Conservation (phyloP, 768 basidiomycete genomes). For the Suillus hirtellus region DNA sequence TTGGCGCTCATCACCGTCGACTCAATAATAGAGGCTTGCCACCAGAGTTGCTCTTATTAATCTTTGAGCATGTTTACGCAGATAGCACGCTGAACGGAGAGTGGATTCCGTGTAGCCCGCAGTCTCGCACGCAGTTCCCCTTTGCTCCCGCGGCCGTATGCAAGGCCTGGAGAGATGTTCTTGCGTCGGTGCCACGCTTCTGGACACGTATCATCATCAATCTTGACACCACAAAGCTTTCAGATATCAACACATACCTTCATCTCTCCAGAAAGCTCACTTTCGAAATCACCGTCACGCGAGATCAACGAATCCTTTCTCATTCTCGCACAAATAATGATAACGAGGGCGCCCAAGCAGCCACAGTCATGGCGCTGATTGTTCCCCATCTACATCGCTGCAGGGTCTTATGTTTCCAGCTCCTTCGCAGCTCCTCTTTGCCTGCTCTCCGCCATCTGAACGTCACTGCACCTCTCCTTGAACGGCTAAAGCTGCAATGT, state of each 20-base stretch:
- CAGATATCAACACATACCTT: constrained; percentile 7
- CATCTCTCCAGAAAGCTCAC: constrained; percentile 11
- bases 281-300: constrained; percentile 7
- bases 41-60: not conserved
- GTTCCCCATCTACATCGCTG: constrained; percentile 11
- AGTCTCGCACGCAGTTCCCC: constrained; percentile 10
- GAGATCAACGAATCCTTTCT: constrained; percentile 1
- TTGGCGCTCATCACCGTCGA: not conserved
- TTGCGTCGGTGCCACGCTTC: constrained; percentile 10
- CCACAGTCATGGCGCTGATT: not conserved
- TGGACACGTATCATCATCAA: constrained; percentile 15
- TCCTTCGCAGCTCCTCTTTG: constrained; percentile 12
- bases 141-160: constrained; percentile 13
- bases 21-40: not conserved
- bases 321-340: constrained; percentile 1
- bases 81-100: not conserved
- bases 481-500: constrained; percentile 11
- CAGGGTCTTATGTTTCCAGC: constrained; percentile 8
- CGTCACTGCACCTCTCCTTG: not conserved
- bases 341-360: constrained; percentile 2
- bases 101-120: not conserved
- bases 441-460: constrained; percentile 10
- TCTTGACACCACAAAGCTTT: constrained; percentile 11
- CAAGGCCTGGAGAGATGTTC: constrained; percentile 9
- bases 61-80: constrained; percentile 4